phyloP scores from a whole-genome alignment of 2,329 filamentous ascomycete genomes.

The Shiraia sp. region DNA sequence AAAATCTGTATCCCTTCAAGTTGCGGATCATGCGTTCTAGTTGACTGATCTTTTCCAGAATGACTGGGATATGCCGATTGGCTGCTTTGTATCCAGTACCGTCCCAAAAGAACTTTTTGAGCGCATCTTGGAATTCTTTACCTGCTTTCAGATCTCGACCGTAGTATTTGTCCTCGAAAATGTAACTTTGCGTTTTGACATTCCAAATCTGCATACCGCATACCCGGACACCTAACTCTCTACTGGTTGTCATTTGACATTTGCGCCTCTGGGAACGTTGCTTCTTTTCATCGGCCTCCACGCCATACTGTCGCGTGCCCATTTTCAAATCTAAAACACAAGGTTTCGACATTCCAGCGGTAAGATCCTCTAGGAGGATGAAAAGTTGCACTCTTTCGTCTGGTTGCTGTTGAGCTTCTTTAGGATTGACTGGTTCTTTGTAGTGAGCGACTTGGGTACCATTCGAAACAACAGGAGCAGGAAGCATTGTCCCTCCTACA shows the following conservation, averaged over 20 bases:
- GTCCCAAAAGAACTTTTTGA: conserved; percentile 89
- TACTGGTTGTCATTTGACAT: conserved; percentile 88
- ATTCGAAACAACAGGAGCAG: conserved; percentile 32
- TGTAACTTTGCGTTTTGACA: conserved; percentile 75
- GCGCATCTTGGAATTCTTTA: conserved; percentile 81
- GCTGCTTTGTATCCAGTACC: conserved; percentile 81
- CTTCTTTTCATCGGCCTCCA: conserved; percentile 90
- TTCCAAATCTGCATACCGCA: conserved; percentile 98
- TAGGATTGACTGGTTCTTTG: conserved; percentile 45
- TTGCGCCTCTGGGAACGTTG: conserved; percentile 90
- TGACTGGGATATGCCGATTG: conserved; percentile 81
- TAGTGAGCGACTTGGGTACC: conserved; percentile 5
- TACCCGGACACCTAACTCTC: conserved; percentile 86
- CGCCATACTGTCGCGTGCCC: conserved; percentile 95
- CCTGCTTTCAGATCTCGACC: conserved; percentile 87
- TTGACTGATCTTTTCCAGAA: conserved; percentile 80
- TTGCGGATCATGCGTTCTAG: conserved; percentile 81
- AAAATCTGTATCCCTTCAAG: conserved; percentile 87
- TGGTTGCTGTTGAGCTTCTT: conserved; percentile 51
- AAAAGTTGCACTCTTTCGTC: conserved; percentile 83
- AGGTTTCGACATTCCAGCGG: conserved; percentile 92
- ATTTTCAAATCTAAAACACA: conserved; percentile 99
- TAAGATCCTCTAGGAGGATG: conserved; percentile 89
- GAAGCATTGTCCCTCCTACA: conserved; percentile 35
- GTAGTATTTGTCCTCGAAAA: conserved; percentile 99